Percentiles rank a stretch among this genome's conserved stretches.
phyloP scores from a whole-genome alignment of 306 rosid genomes.

The Pyrus communis region DNA sequence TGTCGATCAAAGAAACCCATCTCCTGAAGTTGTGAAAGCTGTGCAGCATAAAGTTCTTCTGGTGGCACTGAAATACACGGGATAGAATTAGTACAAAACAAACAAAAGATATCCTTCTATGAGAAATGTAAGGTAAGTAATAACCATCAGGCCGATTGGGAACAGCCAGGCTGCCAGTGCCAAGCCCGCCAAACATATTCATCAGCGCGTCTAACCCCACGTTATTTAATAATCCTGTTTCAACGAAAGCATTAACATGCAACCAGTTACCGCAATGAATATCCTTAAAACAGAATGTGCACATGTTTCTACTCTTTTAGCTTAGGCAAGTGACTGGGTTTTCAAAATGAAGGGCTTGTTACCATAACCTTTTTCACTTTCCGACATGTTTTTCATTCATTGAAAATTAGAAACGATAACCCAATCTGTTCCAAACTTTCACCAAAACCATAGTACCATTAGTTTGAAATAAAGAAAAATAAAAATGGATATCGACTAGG shows the following conservation, averaged over 20 bases:
- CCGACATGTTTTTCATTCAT: background rate
- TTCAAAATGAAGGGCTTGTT: background rate
- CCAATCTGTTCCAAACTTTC: background rate
- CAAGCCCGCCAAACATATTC: conserved; percentile 88
- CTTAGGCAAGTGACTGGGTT: background rate
- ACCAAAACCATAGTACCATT: background rate
- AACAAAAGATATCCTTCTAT: background rate
- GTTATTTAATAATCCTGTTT: conserved; percentile 45
- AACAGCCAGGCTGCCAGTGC: conserved; percentile 69
- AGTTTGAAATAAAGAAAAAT: background rate
- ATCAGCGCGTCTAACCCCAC: conserved; percentile 61
- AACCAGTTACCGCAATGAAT: background rate
- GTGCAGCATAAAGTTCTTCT: conserved; percentile 77
- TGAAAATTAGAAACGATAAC: background rate
- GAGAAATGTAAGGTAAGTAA: conserved; percentile 16
- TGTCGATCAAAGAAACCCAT: conserved; percentile 90
- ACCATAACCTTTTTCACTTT: background rate
- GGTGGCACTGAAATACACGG: conserved; percentile 57
- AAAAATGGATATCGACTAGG: conserved; percentile 5
- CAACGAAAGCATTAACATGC: background rate
- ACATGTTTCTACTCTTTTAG: background rate
- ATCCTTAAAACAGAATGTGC: background rate
- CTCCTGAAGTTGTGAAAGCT: conserved; percentile 84
- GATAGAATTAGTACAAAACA: background rate
- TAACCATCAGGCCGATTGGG: conserved; percentile 68